Conservation (phyloP, 805 yeast species). For the Hermanozyma aechmeae region DNA sequence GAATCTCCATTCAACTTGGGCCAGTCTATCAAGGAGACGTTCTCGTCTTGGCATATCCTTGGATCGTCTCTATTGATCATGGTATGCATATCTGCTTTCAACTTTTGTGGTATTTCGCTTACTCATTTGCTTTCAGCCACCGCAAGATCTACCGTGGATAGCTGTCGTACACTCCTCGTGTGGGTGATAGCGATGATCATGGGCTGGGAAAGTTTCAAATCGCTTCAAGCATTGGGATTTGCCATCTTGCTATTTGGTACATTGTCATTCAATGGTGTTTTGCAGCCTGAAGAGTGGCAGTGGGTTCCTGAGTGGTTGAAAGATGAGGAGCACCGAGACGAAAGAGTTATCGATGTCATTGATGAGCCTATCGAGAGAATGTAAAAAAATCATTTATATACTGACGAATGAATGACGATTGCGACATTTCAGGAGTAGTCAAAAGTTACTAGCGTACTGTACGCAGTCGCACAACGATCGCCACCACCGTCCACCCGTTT, state of each 20-base stretch:
- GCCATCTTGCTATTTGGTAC: constrained; percentile 60
- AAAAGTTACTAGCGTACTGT: too few species aligned
- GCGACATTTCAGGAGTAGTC: too few species aligned
- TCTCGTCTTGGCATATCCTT: constrained; percentile 33
- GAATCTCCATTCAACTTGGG: constrained; percentile 48
- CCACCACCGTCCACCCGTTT: too few species aligned
- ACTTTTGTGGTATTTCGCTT: constrained; percentile 62
- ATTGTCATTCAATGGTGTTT: constrained; percentile 60
- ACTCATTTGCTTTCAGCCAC: constrained; percentile 65
- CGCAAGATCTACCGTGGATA: constrained; percentile 69
- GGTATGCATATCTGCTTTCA: constrained; percentile 65
- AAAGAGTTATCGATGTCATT: constrained; percentile 14
- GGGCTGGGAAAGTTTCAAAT: constrained; percentile 68
- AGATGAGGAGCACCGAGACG: constrained; percentile 6
- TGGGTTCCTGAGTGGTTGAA: constrained; percentile 41
- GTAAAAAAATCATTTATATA: too few species aligned
- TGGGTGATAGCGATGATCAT: constrained; percentile 61
- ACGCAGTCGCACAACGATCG: too few species aligned
- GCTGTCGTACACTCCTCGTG: constrained; percentile 64
- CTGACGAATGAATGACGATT: too few species aligned
- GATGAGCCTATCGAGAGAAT: constrained; percentile 23
- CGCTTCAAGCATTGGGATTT: constrained; percentile 61
- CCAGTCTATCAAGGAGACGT: constrained; percentile 41
- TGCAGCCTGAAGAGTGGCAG: constrained; percentile 40
- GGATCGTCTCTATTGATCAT: constrained; percentile 52